phyloP scores from a whole-genome alignment of 73 alveolate species.

The Paramecium sonneborni region DNA sequence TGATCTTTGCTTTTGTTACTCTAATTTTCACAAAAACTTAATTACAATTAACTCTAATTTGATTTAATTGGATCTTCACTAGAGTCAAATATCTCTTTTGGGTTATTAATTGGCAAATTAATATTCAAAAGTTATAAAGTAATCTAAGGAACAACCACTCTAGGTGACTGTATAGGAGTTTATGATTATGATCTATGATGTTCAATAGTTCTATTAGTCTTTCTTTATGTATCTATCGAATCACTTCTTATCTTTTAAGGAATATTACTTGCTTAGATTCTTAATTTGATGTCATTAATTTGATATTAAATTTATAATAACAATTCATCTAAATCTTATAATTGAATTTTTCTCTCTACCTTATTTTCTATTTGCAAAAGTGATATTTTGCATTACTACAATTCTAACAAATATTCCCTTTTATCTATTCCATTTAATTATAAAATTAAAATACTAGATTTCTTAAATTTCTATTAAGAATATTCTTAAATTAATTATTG shows the following conservation, averaged over 20 bases:
- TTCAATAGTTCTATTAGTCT: background rate
- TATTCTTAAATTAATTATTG: background rate
- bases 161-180: background rate
- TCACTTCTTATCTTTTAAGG: constrained; percentile 4
- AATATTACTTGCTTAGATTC: background rate
- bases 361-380: constrained; percentile 26
- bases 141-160: background rate
- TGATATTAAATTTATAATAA: background rate
- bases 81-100: constrained; percentile 12
- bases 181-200: constrained; percentile 32
- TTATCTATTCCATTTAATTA: constrained; percentile 2
- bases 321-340: background rate
- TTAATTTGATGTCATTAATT: background rate
- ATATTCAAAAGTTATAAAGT: background rate
- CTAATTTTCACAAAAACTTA: background rate
- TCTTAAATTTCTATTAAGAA: background rate
- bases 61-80: constrained; percentile 25
- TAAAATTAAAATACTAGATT: background rate
- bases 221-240: constrained; percentile 20
- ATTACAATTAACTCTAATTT: background rate
- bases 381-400: background rate
- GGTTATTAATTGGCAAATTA: background rate
- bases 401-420: constrained; percentile 31
- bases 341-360: background rate
- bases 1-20: constrained; percentile 6